A percentile compares a stretch with the other conserved stretches of the same genome.
These are phyloP conservation scores for Solanum lignicaule DNA, from an alignment of 257 asterid genomes.

Conservation along the genomic window DNA sequence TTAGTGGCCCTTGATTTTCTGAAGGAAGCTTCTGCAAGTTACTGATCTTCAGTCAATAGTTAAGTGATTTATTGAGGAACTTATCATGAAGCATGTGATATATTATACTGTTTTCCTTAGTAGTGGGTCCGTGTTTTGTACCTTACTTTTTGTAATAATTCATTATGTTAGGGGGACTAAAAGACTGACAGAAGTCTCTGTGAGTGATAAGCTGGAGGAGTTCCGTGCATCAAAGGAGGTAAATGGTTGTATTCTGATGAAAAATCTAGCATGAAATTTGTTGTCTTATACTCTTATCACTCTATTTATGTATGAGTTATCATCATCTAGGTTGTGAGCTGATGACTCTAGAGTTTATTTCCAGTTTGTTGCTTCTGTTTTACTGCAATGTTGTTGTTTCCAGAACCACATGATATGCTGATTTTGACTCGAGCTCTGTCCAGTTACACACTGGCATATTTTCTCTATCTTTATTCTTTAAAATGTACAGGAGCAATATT, in stretches of 20 bases:
- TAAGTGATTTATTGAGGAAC: not conserved
- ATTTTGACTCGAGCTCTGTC: not conserved
- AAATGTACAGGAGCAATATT: not conserved
- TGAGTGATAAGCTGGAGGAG: constrained; percentile 85
- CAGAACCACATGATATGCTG: not conserved
- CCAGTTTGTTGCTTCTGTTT: not conserved
- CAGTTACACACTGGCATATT: not conserved
- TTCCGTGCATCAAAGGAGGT: constrained; percentile 97
- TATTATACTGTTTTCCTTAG: not conserved
- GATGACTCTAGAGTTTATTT: not conserved
- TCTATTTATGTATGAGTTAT: not conserved
- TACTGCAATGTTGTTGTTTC: not conserved
- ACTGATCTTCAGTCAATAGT: not conserved
- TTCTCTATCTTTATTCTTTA: not conserved
- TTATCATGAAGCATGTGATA: not conserved
- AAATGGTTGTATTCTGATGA: constrained; percentile 6
- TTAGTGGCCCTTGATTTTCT: not conserved
- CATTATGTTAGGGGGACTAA: constrained; percentile 26
- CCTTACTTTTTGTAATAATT: not conserved
- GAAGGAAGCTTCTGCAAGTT: not conserved
- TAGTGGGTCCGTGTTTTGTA: not conserved
- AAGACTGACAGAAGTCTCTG: constrained; percentile 78
- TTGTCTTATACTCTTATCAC: not conserved
- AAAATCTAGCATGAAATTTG: not conserved
- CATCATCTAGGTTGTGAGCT: not conserved